phyloP scores from a whole-genome alignment of 108 stramenopile species.

The Pseudonitzschia pungens region DNA sequence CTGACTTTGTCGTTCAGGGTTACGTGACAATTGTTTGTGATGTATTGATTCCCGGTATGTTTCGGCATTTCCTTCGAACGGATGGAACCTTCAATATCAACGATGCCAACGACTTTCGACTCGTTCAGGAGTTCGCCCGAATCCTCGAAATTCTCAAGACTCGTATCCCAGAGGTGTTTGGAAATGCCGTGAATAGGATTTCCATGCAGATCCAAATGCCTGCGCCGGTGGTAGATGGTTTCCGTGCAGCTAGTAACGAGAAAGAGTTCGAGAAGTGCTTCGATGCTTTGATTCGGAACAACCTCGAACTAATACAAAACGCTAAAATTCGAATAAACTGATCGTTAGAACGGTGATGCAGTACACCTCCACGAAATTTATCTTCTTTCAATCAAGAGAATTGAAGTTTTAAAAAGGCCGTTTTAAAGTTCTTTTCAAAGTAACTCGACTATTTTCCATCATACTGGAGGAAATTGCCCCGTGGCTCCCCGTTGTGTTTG shows the following conservation, averaged over 20 bases:
- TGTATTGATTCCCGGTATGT: slow-evolving; percentile 20
- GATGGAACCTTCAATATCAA: slow-evolving; percentile 14
- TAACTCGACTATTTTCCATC: neutral
- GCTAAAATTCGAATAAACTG: neutral
- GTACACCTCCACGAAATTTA: neutral
- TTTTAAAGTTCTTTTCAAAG: too few species aligned
- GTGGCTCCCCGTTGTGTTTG: neutral
- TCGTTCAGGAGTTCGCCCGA: slow-evolving; percentile 23
- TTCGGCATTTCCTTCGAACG: slow-evolving; percentile 10
- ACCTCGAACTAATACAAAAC: neutral
- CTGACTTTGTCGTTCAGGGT: slow-evolving; percentile 17
- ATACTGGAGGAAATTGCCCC: slow-evolving; percentile 1
- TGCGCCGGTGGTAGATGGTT: slow-evolving; percentile 13
- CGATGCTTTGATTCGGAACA: slow-evolving; percentile 6
- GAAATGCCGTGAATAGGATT: neutral
- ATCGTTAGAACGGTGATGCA: too few species aligned
- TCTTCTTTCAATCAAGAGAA: neutral
- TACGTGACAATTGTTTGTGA: slow-evolving; percentile 25
- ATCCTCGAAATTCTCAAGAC: slow-evolving; percentile 27
- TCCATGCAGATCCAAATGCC: slow-evolving; percentile 17
- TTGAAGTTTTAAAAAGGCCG: too few species aligned
- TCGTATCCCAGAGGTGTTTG: slow-evolving; percentile 17
- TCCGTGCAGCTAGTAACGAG: slow-evolving; percentile 14
- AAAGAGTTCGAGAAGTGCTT: slow-evolving; percentile 25
- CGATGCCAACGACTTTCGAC: slow-evolving; percentile 34